Conservation (phyloP, 2,329 filamentous ascomycete genomes). For the Fusarium albosuccineum region DNA sequence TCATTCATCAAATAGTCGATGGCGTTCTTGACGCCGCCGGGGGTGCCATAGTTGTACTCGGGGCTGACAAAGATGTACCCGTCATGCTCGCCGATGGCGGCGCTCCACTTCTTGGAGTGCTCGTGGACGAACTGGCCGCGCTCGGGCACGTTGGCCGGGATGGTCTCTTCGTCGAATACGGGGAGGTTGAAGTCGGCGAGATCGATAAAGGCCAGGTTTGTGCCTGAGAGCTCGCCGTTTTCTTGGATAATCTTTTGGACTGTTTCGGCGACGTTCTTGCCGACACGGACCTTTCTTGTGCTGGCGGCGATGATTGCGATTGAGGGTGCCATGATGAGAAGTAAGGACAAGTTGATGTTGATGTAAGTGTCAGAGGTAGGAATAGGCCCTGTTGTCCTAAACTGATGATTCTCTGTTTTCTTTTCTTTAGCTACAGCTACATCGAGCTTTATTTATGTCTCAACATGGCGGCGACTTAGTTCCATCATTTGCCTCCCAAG, state of each 20-base stretch:
- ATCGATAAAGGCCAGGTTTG: conserved; percentile 18
- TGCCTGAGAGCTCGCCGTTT: neutral
- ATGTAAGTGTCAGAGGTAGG: no score
- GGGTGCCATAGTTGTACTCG: conserved; percentile 69
- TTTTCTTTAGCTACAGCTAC: no score
- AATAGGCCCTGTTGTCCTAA: no score
- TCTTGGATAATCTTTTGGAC: conserved; percentile 23
- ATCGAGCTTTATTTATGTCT: no score
- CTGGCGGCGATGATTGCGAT: conserved; percentile 31
- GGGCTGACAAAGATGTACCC: conserved; percentile 64
- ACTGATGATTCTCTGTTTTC: no score
- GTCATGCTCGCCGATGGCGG: conserved; percentile 58
- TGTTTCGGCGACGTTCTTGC: conserved; percentile 11
- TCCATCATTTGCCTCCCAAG: no score
- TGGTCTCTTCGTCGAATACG: conserved; percentile 58
- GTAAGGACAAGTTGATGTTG: no score
- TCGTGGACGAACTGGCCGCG: conserved; percentile 52
- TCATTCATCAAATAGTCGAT: conserved; percentile 72
- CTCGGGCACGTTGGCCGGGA: conserved; percentile 55
- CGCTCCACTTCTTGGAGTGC: conserved; percentile 61
- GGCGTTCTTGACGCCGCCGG: conserved; percentile 70
- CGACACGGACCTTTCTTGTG: conserved; percentile 23
- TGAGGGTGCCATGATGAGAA: conserved; percentile 4
- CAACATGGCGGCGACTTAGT: no score
- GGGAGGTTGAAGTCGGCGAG: conserved; percentile 52